These are phyloP conservation scores for Chaetomiaceae sp. DNA, from an alignment of 2,329 filamentous ascomycete genomes.

Conservation along the genomic window DNA sequence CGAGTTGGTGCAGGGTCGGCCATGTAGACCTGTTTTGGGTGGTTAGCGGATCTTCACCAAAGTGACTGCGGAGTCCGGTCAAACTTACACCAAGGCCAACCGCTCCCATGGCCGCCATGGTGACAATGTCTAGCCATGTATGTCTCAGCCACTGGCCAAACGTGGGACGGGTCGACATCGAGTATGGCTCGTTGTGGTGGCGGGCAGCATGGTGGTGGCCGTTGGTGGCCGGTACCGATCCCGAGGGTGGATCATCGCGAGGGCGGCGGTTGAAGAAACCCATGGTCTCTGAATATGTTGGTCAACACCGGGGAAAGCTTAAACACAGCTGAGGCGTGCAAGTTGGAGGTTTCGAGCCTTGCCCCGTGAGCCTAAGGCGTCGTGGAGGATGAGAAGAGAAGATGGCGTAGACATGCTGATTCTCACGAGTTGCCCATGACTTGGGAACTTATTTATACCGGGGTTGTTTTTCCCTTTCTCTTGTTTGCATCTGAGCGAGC, in stretches of 20 bases:
- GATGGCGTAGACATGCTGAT: too few species aligned
- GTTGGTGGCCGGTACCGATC: background rate
- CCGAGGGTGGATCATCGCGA: slow-evolving; percentile 17
- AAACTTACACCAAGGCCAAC: slow-evolving; percentile 59
- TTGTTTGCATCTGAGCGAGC: too few species aligned
- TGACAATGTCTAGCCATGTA: slow-evolving; percentile 62
- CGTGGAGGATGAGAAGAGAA: too few species aligned
- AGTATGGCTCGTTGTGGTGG: slow-evolving; percentile 19
- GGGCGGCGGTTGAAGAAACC: slow-evolving; percentile 26
- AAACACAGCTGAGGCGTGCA: too few species aligned
- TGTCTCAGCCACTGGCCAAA: slow-evolving; percentile 67
- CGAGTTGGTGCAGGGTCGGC: slow-evolving; percentile 61
- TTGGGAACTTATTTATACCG: too few species aligned
- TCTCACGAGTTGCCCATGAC: too few species aligned
- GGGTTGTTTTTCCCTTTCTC: too few species aligned
- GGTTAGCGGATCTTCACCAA: background rate
- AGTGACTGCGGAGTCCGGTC: background rate
- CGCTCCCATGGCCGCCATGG: slow-evolving; percentile 61
- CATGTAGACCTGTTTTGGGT: slow-evolving; percentile 49
- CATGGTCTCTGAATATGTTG: slow-evolving; percentile 13
- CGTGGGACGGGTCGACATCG: slow-evolving; percentile 41
- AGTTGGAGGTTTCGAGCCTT: too few species aligned
- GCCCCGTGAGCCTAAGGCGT: too few species aligned
- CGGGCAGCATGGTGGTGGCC: background rate
- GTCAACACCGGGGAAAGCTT: too few species aligned